Conservation (phyloP, 192 early-diverging fungal genomes). For the Fimicolochytrium jonesii region DNA sequence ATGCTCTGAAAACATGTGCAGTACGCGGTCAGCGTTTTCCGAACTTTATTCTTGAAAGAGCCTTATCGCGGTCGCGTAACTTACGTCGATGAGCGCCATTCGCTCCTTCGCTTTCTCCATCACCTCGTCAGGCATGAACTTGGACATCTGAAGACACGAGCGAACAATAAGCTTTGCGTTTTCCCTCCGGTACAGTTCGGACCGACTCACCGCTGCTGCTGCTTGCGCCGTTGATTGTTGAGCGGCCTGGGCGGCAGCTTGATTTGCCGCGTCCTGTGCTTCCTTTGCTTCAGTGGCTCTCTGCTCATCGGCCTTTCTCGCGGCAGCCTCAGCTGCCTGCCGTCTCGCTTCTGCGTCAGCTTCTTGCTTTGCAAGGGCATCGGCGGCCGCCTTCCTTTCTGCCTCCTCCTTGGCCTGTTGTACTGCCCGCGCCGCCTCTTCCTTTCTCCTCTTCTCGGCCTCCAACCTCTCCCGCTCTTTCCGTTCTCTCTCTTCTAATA, state of each 20-base stretch:
- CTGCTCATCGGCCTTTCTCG: not conserved
- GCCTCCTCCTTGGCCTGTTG: conserved; percentile 12
- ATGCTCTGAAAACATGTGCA: conserved; percentile 1
- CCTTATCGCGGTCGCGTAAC: not conserved
- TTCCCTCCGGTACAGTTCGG: not conserved
- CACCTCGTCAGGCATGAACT: not conserved
- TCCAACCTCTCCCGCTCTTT: not conserved
- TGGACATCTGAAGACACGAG: not conserved
- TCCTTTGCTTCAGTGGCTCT: not conserved
- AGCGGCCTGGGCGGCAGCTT: not conserved
- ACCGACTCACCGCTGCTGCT: not conserved
- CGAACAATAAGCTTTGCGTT: not conserved
- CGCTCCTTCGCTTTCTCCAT: not conserved
- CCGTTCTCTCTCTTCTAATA: not conserved
- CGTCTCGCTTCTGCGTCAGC: not conserved
- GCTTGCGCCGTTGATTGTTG: not conserved
- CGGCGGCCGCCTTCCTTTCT: conserved; percentile 4
- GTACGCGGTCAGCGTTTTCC: not conserved
- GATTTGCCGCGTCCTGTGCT: not conserved
- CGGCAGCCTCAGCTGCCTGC: not conserved
- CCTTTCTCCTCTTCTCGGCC: not conserved
- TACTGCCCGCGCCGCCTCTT: not conserved
- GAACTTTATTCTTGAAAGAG: not conserved
- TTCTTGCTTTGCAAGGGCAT: conserved; percentile 5
- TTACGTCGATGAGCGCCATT: conserved; percentile 4